Percentiles rank a stretch among this genome's conserved stretches.
These are phyloP conservation scores for Jamesozyma rosinii DNA, from an alignment of 805 yeast species.

Conservation along the genomic window DNA sequence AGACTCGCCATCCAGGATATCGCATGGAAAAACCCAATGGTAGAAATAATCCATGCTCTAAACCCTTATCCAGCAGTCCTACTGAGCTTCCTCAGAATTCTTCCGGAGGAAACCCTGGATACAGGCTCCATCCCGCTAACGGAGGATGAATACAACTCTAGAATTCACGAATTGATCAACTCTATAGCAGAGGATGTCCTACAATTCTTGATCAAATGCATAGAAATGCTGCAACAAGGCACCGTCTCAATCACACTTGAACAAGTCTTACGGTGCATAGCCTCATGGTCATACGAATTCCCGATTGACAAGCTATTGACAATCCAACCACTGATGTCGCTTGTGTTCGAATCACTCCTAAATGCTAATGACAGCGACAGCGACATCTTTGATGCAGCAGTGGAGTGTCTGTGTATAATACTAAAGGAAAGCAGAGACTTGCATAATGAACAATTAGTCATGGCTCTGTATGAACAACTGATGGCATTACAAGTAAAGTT, in stretches of 20 bases:
- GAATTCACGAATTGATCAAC: constrained; percentile 56
- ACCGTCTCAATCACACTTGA: constrained; percentile 17
- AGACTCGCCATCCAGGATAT: constrained; percentile 71
- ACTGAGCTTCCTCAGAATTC: constrained; percentile 70
- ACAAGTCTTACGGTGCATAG: constrained; percentile 60
- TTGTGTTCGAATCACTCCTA: constrained; percentile 55
- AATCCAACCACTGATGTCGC: constrained; percentile 51
- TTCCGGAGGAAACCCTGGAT: constrained; percentile 86
- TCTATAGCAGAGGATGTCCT: constrained; percentile 63
- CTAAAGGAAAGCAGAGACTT: constrained; percentile 75
- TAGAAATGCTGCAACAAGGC: constrained; percentile 9
- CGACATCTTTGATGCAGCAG: constrained; percentile 70
- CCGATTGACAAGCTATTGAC: constrained; percentile 62
- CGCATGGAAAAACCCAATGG: constrained; percentile 62
- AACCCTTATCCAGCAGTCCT: constrained; percentile 37
- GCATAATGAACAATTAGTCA: constrained; percentile 50
- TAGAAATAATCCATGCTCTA: constrained; percentile 48
- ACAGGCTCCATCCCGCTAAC: constrained; percentile 68
- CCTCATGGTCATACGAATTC: constrained; percentile 86
- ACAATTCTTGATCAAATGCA: constrained; percentile 46
- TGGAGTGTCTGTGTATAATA: constrained; percentile 78
- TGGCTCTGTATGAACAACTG: constrained; percentile 60
- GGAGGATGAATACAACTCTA: constrained; percentile 63
- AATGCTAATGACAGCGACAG: constrained; percentile 30
- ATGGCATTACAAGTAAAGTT: constrained; percentile 49